Conservation (phyloP, 768 basidiomycete species). For the Lactifluus pinguis region DNA sequence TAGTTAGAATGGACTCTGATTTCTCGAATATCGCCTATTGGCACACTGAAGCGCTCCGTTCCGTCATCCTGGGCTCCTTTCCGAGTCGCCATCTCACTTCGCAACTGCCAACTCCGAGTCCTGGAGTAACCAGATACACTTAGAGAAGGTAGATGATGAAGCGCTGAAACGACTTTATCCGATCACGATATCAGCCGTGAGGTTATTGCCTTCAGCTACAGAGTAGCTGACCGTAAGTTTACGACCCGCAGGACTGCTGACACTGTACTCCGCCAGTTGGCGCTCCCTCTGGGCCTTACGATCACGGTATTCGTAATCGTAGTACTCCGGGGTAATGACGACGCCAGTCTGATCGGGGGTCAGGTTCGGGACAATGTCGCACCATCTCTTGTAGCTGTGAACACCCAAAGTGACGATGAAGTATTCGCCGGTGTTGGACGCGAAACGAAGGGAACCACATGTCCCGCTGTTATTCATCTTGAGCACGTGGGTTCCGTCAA, state of each 20-base stretch:
- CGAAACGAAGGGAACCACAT: slow-evolving; percentile 31
- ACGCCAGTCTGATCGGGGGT: background rate
- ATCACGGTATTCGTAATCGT: background rate
- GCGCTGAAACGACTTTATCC: background rate
- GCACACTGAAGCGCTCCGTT: no score
- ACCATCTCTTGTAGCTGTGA: slow-evolving; percentile 34
- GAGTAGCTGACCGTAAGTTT: background rate
- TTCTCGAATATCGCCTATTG: background rate
- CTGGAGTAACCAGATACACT: no score
- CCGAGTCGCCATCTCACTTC: no score
- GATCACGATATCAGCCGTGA: background rate
- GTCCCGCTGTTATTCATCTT: slow-evolving; percentile 33
- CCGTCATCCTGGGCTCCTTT: no score
- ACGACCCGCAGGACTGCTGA: background rate
- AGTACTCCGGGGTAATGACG: slow-evolving; percentile 2
- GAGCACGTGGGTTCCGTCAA: slow-evolving; percentile 22
- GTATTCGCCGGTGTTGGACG: slow-evolving; percentile 23
- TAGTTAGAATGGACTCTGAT: background rate
- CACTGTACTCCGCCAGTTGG: background rate
- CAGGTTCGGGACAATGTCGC: slow-evolving; percentile 31
- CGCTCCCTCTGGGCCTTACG: background rate
- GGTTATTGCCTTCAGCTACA: background rate
- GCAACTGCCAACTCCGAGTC: no score
- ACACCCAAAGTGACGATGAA: slow-evolving; percentile 31
- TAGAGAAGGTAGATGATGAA: background rate